Conservation (phyloP, 129 eudicot genomes). For the Kitagawia praeruptora region DNA sequence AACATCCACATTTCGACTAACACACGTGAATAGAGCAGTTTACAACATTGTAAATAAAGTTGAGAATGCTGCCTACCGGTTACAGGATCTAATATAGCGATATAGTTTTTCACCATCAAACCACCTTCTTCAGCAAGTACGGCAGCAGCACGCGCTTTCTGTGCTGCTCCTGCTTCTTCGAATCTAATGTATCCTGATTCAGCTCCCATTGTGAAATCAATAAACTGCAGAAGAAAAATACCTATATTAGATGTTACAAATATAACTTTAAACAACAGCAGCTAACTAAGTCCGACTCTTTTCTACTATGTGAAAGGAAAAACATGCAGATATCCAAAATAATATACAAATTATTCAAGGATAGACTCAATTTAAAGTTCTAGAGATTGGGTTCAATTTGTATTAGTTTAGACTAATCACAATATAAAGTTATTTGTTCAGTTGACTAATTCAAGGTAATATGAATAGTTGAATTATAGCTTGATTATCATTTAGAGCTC, state of each 20-base stretch:
- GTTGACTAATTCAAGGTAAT: too few species aligned
- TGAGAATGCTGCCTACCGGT: slow-evolving; percentile 45
- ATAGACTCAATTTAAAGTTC: background rate
- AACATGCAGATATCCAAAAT: background rate
- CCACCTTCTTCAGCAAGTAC: slow-evolving; percentile 89
- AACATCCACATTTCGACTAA: background rate
- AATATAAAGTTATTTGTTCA: background rate
- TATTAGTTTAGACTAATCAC: too few species aligned
- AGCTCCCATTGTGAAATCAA: slow-evolving; percentile 79
- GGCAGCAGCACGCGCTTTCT: slow-evolving; percentile 96
- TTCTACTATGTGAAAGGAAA: too few species aligned
- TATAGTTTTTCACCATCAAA: slow-evolving; percentile 65
- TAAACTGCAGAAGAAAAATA: slow-evolving; percentile 31
- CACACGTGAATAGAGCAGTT: background rate
- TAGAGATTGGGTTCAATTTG: background rate
- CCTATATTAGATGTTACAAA: background rate
- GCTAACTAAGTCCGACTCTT: background rate
- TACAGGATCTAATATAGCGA: slow-evolving; percentile 75
- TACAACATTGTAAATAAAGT: background rate
- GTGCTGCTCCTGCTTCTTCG: slow-evolving; percentile 70
- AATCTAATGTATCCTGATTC: too few species aligned
- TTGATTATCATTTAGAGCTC: background rate
- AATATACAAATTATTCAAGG: too few species aligned
- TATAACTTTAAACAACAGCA: background rate
- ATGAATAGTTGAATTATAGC: too few species aligned